Evolutionary conservation across 2,329 filamentous ascomycete genomes (phyloP).

Genomic region (Ophiostoma himal-ulmi): DNA sequence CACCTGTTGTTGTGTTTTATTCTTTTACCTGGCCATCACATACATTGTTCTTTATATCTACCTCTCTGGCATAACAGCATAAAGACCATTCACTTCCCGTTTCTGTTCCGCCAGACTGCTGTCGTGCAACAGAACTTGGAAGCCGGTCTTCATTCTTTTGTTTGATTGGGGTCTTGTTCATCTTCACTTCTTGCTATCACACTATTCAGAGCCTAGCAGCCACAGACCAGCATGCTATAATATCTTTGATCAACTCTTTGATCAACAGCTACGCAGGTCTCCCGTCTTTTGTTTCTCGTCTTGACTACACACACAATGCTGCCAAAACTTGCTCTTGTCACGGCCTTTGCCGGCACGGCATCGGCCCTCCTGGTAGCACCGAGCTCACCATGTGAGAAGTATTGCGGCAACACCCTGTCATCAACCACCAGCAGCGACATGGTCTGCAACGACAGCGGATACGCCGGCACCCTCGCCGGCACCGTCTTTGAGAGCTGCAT

Average conservation of each 20-base stretch:
- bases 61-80: background rate
- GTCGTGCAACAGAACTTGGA: background rate
- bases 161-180: background rate
- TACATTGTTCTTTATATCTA: background rate
- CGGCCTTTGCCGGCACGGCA: slow-evolving; percentile 26
- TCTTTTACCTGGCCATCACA: background rate
- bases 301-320: slow-evolving; percentile 18
- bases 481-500: slow-evolving; percentile 46
- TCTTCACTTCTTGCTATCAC: background rate
- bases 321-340: slow-evolving; percentile 24
- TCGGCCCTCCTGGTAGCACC: slow-evolving; percentile 40
- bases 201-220: background rate
- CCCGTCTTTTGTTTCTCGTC: background rate
- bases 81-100: background rate
- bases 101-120: background rate
- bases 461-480: slow-evolving; percentile 35
- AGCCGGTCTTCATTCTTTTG: background rate
- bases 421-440: slow-evolving; percentile 47
- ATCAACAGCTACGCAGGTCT: background rate
- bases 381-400: slow-evolving; percentile 44
- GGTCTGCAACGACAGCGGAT: slow-evolving; percentile 41
- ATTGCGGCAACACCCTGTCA: slow-evolving; percentile 50
- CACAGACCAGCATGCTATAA: background rate
- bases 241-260: background rate
- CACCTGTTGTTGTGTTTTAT: background rate